Evolutionary conservation across 192 early-diverging fungal species (phyloP).

Genomic region (Backusella morwellensis): DNA sequence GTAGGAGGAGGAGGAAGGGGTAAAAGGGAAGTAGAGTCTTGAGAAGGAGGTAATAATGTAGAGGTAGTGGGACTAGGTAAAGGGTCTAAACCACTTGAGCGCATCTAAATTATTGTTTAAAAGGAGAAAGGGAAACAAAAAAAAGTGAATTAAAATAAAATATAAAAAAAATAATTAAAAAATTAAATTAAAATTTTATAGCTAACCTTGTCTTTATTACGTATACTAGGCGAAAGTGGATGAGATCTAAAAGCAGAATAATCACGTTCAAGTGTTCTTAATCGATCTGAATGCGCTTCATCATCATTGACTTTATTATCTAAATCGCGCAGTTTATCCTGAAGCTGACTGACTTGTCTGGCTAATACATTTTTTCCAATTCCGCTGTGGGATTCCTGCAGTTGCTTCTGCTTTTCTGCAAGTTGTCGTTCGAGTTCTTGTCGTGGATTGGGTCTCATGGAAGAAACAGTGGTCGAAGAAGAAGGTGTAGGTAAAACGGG

Average conservation of each 20-base stretch:
- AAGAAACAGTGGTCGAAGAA: constrained; percentile 12
- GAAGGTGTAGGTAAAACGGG: constrained; percentile 30
- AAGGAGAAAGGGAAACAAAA: neutral
- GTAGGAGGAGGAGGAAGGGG: constrained; percentile 28
- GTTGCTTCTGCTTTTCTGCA: constrained; percentile 25
- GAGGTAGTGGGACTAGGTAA: constrained; percentile 34
- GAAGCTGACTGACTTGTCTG: constrained; percentile 22
- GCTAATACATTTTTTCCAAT: constrained; percentile 29
- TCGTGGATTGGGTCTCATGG: neutral
- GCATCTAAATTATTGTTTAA: constrained; percentile 7
- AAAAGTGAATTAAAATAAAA: constrained; percentile 9
- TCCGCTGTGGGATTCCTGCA: constrained; percentile 17
- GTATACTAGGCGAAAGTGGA: constrained; percentile 21
- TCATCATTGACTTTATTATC: neutral
- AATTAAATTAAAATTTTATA: neutral
- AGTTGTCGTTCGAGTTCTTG: constrained; percentile 25
- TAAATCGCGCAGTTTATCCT: constrained; percentile 18
- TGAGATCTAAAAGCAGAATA: constrained; percentile 20
- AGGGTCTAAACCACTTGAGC: constrained; percentile 20
- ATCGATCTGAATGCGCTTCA: constrained; percentile 23
- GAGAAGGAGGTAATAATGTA: constrained; percentile 15
- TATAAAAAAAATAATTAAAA: neutral
- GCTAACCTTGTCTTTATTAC: constrained; percentile 26
- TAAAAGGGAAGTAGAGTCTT: constrained; percentile 13
- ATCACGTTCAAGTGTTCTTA: constrained; percentile 33